Percentiles rank a stretch among this genome's conserved stretches.
These are phyloP conservation scores for Mortierella hygrophila DNA, from an alignment of 192 early-diverging fungal species.

Conservation along the genomic window DNA sequence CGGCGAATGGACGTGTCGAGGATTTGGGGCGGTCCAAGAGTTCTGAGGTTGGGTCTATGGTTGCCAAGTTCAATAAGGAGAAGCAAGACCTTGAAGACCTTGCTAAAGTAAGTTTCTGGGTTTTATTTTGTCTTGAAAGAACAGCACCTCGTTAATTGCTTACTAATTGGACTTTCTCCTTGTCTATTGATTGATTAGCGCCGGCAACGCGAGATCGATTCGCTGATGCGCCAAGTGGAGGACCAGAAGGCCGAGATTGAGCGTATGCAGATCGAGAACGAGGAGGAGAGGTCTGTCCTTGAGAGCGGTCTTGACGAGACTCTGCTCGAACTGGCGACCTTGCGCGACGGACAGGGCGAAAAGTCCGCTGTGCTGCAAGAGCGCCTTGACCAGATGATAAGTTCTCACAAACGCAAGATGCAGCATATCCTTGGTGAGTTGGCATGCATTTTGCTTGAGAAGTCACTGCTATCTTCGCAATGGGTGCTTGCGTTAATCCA, in stretches of 20 bases:
- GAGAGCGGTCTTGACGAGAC: constrained; percentile 87
- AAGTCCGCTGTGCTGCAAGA: constrained; percentile 54
- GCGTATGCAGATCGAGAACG: constrained; percentile 63
- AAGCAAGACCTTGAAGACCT: constrained; percentile 81
- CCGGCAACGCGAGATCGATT: constrained; percentile 52
- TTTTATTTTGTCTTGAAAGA: neutral
- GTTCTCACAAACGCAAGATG: constrained; percentile 73
- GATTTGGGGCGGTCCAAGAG: constrained; percentile 83
- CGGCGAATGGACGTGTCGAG: constrained; percentile 77
- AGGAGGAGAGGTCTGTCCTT: constrained; percentile 82
- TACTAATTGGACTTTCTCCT: neutral
- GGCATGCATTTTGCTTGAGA: too few relatives aligned
- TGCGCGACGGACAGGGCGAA: constrained; percentile 20
- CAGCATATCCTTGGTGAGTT: constrained; percentile 72
- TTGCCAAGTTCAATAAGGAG: constrained; percentile 84
- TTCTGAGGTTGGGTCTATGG: constrained; percentile 83
- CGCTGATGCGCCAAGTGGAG: constrained; percentile 61
- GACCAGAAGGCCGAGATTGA: constrained; percentile 87
- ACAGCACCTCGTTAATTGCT: neutral
- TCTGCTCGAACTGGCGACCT: constrained; percentile 70
- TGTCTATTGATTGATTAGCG: constrained; percentile 5
- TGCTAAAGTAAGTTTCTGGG: constrained; percentile 41
- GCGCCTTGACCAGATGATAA: constrained; percentile 71
- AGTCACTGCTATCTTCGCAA: neutral
- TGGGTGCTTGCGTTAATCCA: neutral